A percentile compares a stretch with the other conserved stretches of the same genome.
These are phyloP conservation scores for Auxenochlorella pyrenoidosa DNA, from an alignment of 139 green algal genomes.

Conservation along the genomic window DNA sequence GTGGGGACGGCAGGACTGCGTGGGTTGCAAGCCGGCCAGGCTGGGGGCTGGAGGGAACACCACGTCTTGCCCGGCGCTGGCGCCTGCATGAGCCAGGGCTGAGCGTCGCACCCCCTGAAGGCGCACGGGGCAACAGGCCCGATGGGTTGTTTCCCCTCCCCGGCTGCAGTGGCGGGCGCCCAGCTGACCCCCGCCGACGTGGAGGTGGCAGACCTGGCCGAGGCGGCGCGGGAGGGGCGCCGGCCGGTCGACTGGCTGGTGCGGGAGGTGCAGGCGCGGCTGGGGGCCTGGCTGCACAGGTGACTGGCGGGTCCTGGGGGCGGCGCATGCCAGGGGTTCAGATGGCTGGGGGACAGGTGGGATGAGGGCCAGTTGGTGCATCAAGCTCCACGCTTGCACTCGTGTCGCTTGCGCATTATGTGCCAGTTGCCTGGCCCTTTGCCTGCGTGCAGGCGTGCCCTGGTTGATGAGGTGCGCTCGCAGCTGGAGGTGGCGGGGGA, in stretches of 20 bases:
- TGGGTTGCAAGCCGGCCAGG: not conserved
- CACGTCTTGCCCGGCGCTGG: too few species aligned
- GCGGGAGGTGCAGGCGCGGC: slow-evolving; percentile 41
- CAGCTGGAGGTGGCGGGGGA: not conserved
- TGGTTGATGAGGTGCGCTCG: slow-evolving; percentile 23
- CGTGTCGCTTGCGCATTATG: too few species aligned
- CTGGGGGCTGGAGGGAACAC: too few species aligned
- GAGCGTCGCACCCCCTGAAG: too few species aligned
- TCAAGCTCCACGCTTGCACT: not conserved
- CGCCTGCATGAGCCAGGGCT: too few species aligned
- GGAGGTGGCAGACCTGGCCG: slow-evolving; percentile 36
- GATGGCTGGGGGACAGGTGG: not conserved
- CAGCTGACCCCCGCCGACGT: slow-evolving; percentile 39
- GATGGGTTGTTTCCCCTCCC: too few species aligned
- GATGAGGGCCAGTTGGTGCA: too few species aligned
- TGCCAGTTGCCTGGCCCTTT: not conserved
- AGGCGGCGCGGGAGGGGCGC: not conserved
- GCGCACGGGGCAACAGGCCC: too few species aligned
- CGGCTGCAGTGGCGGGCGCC: slow-evolving; percentile 8
- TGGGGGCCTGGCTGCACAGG: slow-evolving; percentile 28
- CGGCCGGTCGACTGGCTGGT: slow-evolving; percentile 34
- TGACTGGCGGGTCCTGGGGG: not conserved
- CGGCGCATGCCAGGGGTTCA: not conserved
- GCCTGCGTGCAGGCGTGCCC: slow-evolving; percentile 22
- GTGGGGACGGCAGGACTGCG: not conserved